phyloP scores from a whole-genome alignment of 192 early-diverging fungal species.

The Lunasporangiospora selenospora region DNA sequence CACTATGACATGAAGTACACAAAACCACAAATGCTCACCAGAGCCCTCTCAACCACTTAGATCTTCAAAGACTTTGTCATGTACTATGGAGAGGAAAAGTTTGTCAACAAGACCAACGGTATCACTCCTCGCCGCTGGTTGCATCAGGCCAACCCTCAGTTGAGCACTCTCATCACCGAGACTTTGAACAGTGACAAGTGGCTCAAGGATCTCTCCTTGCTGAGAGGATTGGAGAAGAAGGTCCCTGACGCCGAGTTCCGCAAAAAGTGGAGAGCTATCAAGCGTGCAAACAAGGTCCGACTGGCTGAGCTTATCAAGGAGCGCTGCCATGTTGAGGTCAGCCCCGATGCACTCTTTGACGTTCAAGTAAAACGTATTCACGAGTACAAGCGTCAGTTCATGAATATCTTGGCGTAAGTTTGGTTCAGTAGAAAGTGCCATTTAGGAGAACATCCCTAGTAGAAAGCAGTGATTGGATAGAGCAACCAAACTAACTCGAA shows the following conservation, averaged over 20 bases:
- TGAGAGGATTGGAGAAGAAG: slow-evolving; percentile 68
- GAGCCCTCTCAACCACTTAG: slow-evolving; percentile 10
- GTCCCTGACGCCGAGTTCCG: slow-evolving; percentile 77
- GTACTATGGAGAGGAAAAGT: slow-evolving; percentile 86
- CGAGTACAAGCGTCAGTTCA: slow-evolving; percentile 99
- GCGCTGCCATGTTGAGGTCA: slow-evolving; percentile 75
- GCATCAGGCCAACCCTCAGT: slow-evolving; percentile 93
- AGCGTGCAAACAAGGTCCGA: slow-evolving; percentile 90
- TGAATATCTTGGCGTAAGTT: slow-evolving; percentile 88
- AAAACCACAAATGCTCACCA: not conserved
- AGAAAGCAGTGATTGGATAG: too few species aligned
- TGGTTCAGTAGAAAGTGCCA: too few species aligned
- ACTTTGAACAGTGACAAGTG: slow-evolving; percentile 78
- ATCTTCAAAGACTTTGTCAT: slow-evolving; percentile 94
- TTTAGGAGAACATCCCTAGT: too few species aligned
- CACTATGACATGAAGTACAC: too few species aligned
- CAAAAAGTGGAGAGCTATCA: slow-evolving; percentile 88
- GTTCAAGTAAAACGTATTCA: slow-evolving; percentile 98
- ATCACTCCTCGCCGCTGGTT: slow-evolving; percentile 97
- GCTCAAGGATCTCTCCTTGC: slow-evolving; percentile 75
- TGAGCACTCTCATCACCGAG: slow-evolving; percentile 83
- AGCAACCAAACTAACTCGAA: not conserved
- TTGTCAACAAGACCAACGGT: slow-evolving; percentile 98
- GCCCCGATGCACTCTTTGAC: slow-evolving; percentile 93
- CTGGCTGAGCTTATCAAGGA: slow-evolving; percentile 84